Base-by-base conservation (phyloP, 371 early-diverging fungal genomes). In the Mucor racemosus region DNA sequence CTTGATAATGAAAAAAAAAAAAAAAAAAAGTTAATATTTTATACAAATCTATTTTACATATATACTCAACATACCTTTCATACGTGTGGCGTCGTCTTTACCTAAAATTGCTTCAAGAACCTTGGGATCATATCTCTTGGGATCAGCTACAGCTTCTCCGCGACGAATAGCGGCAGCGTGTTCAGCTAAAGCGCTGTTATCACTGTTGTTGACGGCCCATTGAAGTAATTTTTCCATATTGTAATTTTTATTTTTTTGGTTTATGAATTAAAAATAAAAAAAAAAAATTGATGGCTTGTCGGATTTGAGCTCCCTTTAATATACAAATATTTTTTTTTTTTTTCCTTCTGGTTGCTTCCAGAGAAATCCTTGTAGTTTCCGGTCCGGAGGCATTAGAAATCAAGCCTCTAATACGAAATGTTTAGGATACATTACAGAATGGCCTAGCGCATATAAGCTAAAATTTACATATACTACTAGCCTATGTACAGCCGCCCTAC, bases 81-180 rank as follows among this genome's bases (percentile, higher is more conserved):
- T 96, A 56, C 88, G 84, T 33, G 91, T 90, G 1, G 95, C 88
- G 55, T 95, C 97, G 58, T 91, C 90, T 81, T 95, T 94, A 40
- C 98, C 98, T 34, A 97, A 84, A 63, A 97, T 96, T 9, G 91
- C 87, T 62, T 97, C 96, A 44, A 97, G 81, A 64, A 97, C 77
- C 54, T 83, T 93, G 9, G 96, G 91, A 75, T 97, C 93, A 35
- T 81, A 78, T 48, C 71, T 67, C 14, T 76, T 59, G 5, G 86
- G 84, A 60, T 73, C 80, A 1, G 77, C 58, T 13, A 68, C 35
- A 60, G 68, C 46, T 64, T 78, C 77, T 10, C 79, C 79, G 15
- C 77, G 64, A 40, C 78, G 72, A 34, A 79, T 66, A 19, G 87
- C 84, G 6, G 84, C 82, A 7, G 95, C 91, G 71, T 94, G 92